Conservation (phyloP, 148 eudicot species). For the Cornus florida region DNA sequence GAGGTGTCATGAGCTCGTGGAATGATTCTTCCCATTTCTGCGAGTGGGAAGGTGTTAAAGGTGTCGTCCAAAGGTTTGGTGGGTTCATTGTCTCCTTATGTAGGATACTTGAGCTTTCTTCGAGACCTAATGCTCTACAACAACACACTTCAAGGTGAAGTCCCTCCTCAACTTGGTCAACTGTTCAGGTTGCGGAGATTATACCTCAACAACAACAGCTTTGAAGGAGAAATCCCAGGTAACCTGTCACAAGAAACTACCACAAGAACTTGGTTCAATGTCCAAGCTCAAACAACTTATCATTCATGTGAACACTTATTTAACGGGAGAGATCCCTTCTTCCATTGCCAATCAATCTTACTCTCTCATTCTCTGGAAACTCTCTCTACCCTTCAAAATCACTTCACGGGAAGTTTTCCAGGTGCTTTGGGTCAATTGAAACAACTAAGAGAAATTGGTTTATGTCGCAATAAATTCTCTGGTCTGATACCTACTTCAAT, state of each 20-base stretch:
- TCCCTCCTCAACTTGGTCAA: constrained; percentile 16
- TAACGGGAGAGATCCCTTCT: neutral
- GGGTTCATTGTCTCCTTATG: constrained; percentile 23
- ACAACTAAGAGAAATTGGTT: neutral
- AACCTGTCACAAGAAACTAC: constrained; percentile 12
- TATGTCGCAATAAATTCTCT: neutral
- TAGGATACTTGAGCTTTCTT: constrained; percentile 28
- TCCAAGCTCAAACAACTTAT: neutral
- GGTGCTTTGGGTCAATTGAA: neutral
- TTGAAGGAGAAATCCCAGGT: constrained; percentile 18
- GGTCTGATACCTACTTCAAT: constrained; percentile 1
- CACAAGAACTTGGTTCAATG: neutral
- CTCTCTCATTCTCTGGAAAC: too few species aligned
- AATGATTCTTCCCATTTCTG: too few species aligned
- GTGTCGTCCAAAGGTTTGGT: constrained; percentile 7
- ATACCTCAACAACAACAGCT: neutral
- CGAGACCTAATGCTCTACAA: neutral
- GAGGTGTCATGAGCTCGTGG: neutral
- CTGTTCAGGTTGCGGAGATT: constrained; percentile 5
- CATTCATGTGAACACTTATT: neutral
- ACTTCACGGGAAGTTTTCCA: neutral
- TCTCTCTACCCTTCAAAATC: neutral
- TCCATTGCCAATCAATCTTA: neutral
- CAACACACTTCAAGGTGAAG: constrained; percentile 21
- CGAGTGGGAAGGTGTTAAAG: neutral